These are phyloP conservation scores for Calonectria pteridis DNA, from an alignment of 2,329 filamentous ascomycete genomes.

Conservation along the genomic window DNA sequence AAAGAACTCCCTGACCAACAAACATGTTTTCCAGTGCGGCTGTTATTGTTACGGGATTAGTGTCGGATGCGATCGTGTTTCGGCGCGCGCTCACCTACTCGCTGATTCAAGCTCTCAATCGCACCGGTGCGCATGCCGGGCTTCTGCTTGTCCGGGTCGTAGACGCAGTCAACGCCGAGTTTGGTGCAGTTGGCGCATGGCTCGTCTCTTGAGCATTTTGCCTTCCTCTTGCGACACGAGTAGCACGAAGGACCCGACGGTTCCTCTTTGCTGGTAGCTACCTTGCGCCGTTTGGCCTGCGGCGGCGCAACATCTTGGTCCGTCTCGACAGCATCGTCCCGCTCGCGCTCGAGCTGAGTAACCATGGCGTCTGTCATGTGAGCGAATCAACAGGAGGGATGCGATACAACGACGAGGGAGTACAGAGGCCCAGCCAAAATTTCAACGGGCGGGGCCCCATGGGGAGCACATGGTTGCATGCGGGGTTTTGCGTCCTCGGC, in stretches of 20 bases:
- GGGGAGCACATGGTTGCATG: constrained; percentile 1
- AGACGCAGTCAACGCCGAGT: constrained; percentile 46
- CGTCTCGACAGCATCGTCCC: background rate
- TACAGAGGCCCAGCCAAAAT: background rate
- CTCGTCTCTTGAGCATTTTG: constrained; percentile 56
- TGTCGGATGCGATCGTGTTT: background rate
- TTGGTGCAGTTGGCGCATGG: constrained; percentile 51
- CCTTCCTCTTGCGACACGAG: constrained; percentile 59
- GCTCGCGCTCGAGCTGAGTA: background rate
- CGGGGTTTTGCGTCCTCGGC: constrained; percentile 16
- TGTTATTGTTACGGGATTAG: background rate
- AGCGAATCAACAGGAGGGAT: background rate
- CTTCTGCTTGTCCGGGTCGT: constrained; percentile 49
- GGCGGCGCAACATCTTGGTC: constrained; percentile 12
- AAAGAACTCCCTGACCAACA: constrained; percentile 51
- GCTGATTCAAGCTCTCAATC: constrained; percentile 50
- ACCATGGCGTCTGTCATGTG: background rate
- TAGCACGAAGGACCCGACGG: constrained; percentile 46
- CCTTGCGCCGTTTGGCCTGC: constrained; percentile 9
- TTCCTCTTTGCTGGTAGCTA: constrained; percentile 3
- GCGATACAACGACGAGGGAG: background rate
- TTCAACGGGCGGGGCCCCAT: constrained; percentile 2
- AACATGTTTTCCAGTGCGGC: constrained; percentile 53
- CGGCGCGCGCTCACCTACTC: constrained; percentile 40
- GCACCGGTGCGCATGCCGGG: constrained; percentile 51